These are phyloP conservation scores for Calonectria pseudoturangicola DNA, from an alignment of 2,329 filamentous ascomycete species.

Conservation along the genomic window DNA sequence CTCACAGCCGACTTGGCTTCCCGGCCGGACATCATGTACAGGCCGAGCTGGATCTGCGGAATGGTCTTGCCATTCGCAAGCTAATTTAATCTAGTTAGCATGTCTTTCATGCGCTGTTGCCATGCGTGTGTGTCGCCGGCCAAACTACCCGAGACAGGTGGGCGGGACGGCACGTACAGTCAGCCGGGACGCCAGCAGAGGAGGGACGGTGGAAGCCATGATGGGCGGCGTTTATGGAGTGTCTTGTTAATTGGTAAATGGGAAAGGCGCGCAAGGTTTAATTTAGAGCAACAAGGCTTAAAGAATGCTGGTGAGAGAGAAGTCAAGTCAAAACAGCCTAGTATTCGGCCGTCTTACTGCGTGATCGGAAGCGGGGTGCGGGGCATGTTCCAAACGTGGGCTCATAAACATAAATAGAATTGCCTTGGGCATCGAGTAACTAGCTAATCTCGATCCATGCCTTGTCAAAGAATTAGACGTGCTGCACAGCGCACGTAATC, in stretches of 20 bases:
- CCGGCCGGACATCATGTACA: constrained; percentile 80
- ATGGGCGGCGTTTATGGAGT: not conserved
- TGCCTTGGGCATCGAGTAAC: not conserved
- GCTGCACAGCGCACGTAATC: constrained; percentile 26
- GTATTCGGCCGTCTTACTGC: constrained; percentile 8
- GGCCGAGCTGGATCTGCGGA: constrained; percentile 83
- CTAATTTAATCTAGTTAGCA: constrained; percentile 55
- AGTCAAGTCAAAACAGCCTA: constrained; percentile 4
- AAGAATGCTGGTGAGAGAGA: constrained; percentile 13
- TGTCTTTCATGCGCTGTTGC: not conserved
- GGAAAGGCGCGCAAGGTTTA: not conserved
- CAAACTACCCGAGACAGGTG: constrained; percentile 12
- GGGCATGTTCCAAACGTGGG: constrained; percentile 19
- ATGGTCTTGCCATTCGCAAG: constrained; percentile 80
- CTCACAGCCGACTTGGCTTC: constrained; percentile 76
- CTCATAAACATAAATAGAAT: not conserved
- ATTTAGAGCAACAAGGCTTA: not conserved
- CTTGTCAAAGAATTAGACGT: constrained; percentile 21
- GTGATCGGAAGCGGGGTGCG: constrained; percentile 37
- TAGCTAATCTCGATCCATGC: constrained; percentile 2
- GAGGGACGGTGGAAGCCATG: constrained; percentile 48
- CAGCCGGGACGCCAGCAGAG: constrained; percentile 49
- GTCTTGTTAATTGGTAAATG: not conserved
- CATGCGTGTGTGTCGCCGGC: not conserved
- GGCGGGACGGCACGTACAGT: constrained; percentile 48